Percentiles rank a stretch among this genome's conserved stretches.
Conservation (phyloP, 352 stramenopile genomes). For the Phytophthora fragariae region DNA sequence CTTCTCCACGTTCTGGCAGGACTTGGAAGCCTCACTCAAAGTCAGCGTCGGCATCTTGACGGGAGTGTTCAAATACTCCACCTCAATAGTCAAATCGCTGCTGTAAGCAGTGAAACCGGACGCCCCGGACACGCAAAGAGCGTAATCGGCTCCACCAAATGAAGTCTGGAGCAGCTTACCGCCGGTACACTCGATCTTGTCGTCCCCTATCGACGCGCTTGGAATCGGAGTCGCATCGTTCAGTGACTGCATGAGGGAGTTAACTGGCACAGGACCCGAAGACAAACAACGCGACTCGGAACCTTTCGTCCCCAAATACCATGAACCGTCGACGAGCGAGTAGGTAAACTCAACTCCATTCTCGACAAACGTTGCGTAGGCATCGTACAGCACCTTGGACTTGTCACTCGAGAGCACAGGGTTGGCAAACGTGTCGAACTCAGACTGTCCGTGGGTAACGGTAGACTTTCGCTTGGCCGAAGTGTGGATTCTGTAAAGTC, state of each 20-base stretch:
- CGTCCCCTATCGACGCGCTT: conserved; percentile 10
- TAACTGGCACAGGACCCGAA: neutral
- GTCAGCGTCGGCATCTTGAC: neutral
- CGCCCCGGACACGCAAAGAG: conserved; percentile 8
- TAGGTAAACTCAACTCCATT: conserved; percentile 15
- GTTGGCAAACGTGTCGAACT: conserved; percentile 47
- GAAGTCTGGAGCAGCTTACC: conserved; percentile 35
- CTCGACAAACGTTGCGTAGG: conserved; percentile 32
- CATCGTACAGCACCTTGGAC: conserved; percentile 38
- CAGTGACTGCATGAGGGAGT: neutral
- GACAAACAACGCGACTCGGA: neutral
- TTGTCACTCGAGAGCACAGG: conserved; percentile 33
- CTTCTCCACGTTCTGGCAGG: neutral
- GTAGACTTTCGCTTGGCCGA: conserved; percentile 46
- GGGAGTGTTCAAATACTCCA: conserved; percentile 14
- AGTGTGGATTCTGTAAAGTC: conserved; percentile 14
- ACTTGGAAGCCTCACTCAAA: neutral
- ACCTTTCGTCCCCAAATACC: neutral
- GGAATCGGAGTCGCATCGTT: conserved; percentile 16
- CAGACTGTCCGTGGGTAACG: conserved; percentile 33
- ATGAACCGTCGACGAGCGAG: conserved; percentile 34
- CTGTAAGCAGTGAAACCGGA: conserved; percentile 24
- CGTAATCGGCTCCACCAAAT: conserved; percentile 28
- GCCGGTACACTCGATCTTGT: conserved; percentile 31
- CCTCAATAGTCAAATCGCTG: conserved; percentile 8